Percentiles rank a stretch among this genome's conserved stretches.
Evolutionary conservation across 306 rosid genomes (phyloP).

Genomic region (Castanea crenata): DNA sequence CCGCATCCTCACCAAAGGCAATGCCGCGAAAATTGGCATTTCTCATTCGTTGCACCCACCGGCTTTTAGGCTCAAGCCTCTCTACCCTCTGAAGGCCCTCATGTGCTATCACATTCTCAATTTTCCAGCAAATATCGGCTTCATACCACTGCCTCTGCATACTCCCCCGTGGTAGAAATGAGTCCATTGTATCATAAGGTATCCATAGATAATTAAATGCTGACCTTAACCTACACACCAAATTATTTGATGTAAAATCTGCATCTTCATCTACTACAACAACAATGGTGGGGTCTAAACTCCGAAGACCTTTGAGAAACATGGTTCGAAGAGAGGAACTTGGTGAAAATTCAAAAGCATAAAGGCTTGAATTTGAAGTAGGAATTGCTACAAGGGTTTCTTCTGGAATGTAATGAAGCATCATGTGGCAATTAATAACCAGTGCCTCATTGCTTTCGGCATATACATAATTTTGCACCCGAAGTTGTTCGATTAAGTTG

Average conservation of each 20-base stretch:
- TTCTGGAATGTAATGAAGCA: constrained; percentile 83
- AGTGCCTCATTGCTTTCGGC: constrained; percentile 51
- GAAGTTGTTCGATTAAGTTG: constrained; percentile 56
- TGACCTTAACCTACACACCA: constrained; percentile 62
- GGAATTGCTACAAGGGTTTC: constrained; percentile 36
- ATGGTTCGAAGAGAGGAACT: constrained; percentile 46
- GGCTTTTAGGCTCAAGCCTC: constrained; percentile 50
- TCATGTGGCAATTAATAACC: constrained; percentile 85
- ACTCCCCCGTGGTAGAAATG: constrained; percentile 68
- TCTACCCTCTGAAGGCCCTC: constrained; percentile 85
- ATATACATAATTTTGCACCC: constrained; percentile 57
- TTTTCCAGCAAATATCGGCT: constrained; percentile 78
- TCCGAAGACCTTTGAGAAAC: constrained; percentile 61
- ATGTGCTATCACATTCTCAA: constrained; percentile 78
- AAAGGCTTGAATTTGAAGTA: constrained; percentile 8
- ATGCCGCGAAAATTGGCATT: constrained; percentile 54
- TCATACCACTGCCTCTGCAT: constrained; percentile 91
- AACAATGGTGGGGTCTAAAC: constrained; percentile 67
- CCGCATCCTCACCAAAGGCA: constrained; percentile 58
- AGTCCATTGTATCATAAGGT: constrained; percentile 83
- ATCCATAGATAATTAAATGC: constrained; percentile 95
- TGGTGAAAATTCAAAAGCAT: background rate
- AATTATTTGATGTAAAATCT: constrained; percentile 61
- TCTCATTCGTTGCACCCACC: constrained; percentile 78
- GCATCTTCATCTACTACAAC: constrained; percentile 82